phyloP scores from a whole-genome alignment of 1,139 yeast species.

The Casaregolazyma lundiana region DNA sequence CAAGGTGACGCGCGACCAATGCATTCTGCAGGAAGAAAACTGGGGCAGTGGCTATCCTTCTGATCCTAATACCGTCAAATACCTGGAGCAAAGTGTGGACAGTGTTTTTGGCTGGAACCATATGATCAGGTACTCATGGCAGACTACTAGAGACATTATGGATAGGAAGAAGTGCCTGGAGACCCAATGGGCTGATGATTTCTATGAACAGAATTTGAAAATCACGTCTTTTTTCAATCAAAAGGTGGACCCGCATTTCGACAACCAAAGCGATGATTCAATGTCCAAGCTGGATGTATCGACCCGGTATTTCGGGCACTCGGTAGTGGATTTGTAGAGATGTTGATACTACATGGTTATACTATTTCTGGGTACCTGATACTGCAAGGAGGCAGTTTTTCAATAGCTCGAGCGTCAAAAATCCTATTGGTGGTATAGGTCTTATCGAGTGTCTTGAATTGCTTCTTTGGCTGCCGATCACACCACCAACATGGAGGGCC shows the following conservation, averaged over 20 bases:
- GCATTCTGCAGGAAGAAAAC: conserved; percentile 40
- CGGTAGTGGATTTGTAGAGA: conserved; percentile 12
- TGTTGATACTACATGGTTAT: too few relatives aligned
- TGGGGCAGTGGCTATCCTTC: conserved; percentile 95
- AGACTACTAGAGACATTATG: conserved; percentile 75
- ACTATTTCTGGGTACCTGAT: too few relatives aligned
- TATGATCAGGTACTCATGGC: conserved; percentile 87
- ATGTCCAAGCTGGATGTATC: conserved; percentile 15
- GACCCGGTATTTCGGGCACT: conserved; percentile 20
- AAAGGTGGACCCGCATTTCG: conserved; percentile 5
- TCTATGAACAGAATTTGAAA: conserved; percentile 12
- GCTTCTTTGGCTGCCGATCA: too few relatives aligned
- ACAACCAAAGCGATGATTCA: conserved; percentile 5
- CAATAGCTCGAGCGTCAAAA: too few relatives aligned
- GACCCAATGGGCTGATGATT: conserved; percentile 45
- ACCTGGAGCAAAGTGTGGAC: conserved; percentile 64
- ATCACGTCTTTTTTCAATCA: conserved; percentile 11
- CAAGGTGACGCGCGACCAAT: conserved; percentile 85
- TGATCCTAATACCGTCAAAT: conserved; percentile 75
- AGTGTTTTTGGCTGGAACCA: conserved; percentile 83
- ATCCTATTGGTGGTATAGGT: too few relatives aligned
- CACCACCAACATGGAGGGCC: too few relatives aligned
- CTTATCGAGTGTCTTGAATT: too few relatives aligned
- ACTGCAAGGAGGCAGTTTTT: too few relatives aligned
- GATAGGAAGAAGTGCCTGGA: conserved; percentile 43